Percentiles rank a stretch among this genome's conserved stretches.
These are phyloP conservation scores for Coprinellus micaceus DNA, from an alignment of 768 basidiomycete genomes.

Conservation along the genomic window DNA sequence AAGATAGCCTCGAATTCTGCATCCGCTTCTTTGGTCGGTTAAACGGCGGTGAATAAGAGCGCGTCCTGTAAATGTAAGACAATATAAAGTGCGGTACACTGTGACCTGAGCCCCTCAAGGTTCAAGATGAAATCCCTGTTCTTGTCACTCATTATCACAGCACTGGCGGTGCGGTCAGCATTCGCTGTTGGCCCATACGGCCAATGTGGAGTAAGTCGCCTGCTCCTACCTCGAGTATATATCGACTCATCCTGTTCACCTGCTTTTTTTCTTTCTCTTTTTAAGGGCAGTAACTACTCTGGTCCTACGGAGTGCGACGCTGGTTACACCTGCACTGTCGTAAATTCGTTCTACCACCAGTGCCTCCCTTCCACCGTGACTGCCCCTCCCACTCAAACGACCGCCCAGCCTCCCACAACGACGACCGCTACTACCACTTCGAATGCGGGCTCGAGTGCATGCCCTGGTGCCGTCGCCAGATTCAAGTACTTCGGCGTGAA, in stretches of 20 bases:
- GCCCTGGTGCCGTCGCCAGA: slow-evolving; percentile 40
- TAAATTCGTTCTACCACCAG: slow-evolving; percentile 41
- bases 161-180: background rate
- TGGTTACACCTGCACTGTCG: slow-evolving; percentile 32
- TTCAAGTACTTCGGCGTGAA: slow-evolving; percentile 64
- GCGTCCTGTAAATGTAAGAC: background rate
- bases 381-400: slow-evolving; percentile 14
- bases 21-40: background rate
- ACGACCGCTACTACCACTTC: slow-evolving; percentile 11
- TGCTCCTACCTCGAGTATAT: slow-evolving; percentile 7
- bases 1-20: background rate
- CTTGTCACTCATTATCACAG: background rate
- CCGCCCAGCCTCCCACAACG: slow-evolving; percentile 18
- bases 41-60: background rate
- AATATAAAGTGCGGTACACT: background rate
- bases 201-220: slow-evolving; percentile 46
- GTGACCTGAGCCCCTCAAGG: background rate
- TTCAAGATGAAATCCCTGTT: background rate
- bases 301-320: slow-evolving; percentile 30
- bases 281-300: slow-evolving; percentile 16
- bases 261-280: no score
- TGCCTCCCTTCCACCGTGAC: slow-evolving; percentile 31
- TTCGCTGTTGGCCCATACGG: slow-evolving; percentile 28
- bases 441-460: slow-evolving; percentile 23
- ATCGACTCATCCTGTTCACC: no score